These are phyloP conservation scores for Axilococcus clingmanii DNA, from an alignment of 139 green algal genomes.

Conservation along the genomic window DNA sequence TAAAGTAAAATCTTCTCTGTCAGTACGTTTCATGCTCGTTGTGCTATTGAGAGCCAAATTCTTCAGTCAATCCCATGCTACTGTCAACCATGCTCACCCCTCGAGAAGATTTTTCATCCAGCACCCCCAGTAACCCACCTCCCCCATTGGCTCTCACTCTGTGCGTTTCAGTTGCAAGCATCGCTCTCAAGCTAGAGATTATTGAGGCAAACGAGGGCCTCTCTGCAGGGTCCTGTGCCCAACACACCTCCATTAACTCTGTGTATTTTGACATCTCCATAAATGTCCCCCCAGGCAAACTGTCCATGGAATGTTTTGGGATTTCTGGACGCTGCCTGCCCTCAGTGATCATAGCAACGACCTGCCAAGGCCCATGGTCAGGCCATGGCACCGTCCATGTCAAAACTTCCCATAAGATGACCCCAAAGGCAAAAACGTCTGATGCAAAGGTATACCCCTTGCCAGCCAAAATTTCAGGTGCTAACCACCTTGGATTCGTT, in stretches of 20 bases:
- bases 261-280: slow-evolving; percentile 32
- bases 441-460: slow-evolving; percentile 24
- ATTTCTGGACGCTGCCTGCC: slow-evolving; percentile 52
- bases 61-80: no score
- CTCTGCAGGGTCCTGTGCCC: slow-evolving; percentile 28
- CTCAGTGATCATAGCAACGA: slow-evolving; percentile 52
- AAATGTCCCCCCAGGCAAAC: slow-evolving; percentile 16
- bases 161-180: no score
- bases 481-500: slow-evolving; percentile 51
- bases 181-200: slow-evolving; percentile 28
- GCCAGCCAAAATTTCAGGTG: slow-evolving; percentile 47
- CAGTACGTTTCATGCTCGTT: no score
- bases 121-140: no score
- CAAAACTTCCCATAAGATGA: slow-evolving; percentile 61
- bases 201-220: slow-evolving; percentile 54
- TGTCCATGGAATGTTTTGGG: slow-evolving; percentile 26
- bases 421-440: slow-evolving; percentile 50
- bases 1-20: no score
- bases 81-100: no score
- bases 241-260: slow-evolving; percentile 61
- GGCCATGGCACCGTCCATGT: slow-evolving; percentile 77
- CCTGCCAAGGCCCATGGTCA: slow-evolving; percentile 43
- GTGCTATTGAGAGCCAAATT: no score
- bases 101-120: no score
- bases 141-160: no score